Percentiles rank a stretch among this genome's conserved stretches.
phyloP scores from a whole-genome alignment of 148 eudicot species.

The Arctostaphylos glauca region DNA sequence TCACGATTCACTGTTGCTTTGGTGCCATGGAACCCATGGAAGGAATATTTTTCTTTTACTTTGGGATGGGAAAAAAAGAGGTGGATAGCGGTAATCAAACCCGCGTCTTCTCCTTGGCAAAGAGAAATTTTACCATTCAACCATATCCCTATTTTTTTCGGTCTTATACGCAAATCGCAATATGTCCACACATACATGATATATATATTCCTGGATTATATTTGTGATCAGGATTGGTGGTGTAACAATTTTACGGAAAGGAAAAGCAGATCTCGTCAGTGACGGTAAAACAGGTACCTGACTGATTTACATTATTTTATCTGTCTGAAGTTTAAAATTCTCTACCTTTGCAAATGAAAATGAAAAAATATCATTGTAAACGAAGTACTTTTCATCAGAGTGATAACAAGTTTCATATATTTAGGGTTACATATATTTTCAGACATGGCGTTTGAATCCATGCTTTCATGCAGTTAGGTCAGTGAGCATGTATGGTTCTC shows the following conservation, averaged over 20 bases:
- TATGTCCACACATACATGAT: too few species aligned
- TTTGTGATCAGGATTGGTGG: constrained; percentile 66
- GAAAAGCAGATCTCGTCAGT: constrained; percentile 77
- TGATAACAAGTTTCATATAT: background rate
- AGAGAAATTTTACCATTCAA: too few species aligned
- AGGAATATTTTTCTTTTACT: background rate
- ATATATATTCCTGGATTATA: too few species aligned
- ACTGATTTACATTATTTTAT: background rate
- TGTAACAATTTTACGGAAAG: constrained; percentile 78
- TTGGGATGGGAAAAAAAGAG: too few species aligned
- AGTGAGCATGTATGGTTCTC: constrained; percentile 85
- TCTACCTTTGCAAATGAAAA: background rate
- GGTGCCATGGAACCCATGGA: constrained; percentile 1
- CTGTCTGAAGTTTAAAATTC: background rate
- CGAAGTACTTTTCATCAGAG: background rate
- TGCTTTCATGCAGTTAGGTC: constrained; percentile 55
- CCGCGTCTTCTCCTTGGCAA: too few species aligned
- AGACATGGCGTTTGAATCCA: background rate
- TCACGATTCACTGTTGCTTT: background rate
- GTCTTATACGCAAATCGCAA: too few species aligned
- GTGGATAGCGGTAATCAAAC: too few species aligned
- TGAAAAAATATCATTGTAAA: background rate
- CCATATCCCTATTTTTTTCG: too few species aligned
- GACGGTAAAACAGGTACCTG: constrained; percentile 73
- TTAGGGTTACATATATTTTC: background rate